phyloP scores from a whole-genome alignment of 2,329 filamentous ascomycete species.

The Coleophoma eucalyptorum region DNA sequence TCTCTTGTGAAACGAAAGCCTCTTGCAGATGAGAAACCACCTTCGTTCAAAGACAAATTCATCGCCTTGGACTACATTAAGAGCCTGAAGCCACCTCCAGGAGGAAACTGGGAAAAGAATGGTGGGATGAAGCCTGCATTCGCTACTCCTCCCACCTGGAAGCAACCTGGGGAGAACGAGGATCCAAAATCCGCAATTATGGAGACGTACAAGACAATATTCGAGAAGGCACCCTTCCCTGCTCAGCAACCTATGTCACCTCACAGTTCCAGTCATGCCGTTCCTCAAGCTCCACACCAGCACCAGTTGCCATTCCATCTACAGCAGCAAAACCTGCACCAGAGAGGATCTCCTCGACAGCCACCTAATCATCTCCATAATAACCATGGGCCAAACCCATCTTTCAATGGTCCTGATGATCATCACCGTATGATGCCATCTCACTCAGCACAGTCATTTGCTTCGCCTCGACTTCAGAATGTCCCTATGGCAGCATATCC shows the following conservation, averaged over 20 bases:
- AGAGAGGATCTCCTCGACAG: slow-evolving; percentile 70
- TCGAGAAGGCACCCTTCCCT: slow-evolving; percentile 63
- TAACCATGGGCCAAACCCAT: slow-evolving; percentile 57
- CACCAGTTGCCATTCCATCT: slow-evolving; percentile 82
- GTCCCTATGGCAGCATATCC: slow-evolving; percentile 70
- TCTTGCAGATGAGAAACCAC: slow-evolving; percentile 51
- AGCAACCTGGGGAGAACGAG: slow-evolving; percentile 62
- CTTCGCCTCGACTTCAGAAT: slow-evolving; percentile 75
- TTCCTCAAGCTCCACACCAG: slow-evolving; percentile 72
- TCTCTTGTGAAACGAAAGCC: slow-evolving; percentile 68
- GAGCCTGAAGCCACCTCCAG: slow-evolving; percentile 46
- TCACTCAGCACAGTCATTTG: slow-evolving; percentile 78
- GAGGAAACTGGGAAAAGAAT: slow-evolving; percentile 68
- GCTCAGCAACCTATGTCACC: slow-evolving; percentile 55
- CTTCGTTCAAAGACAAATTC: slow-evolving; percentile 50
- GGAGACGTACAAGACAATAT: slow-evolving; percentile 71
- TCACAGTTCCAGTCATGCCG: slow-evolving; percentile 64
- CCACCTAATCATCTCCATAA: slow-evolving; percentile 77
- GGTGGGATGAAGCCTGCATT: slow-evolving; percentile 81
- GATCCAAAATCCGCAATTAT: slow-evolving; percentile 67
- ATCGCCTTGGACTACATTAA: slow-evolving; percentile 59
- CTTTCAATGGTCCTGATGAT: slow-evolving; percentile 73
- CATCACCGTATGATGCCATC: slow-evolving; percentile 81
- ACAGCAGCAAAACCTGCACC: slow-evolving; percentile 68
- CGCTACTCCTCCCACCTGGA: slow-evolving; percentile 83